Percentiles rank a stretch among this genome's conserved stretches.
These are phyloP conservation scores for Myxozyma mucilagina DNA, from an alignment of 805 yeast genomes.

Conservation along the genomic window DNA sequence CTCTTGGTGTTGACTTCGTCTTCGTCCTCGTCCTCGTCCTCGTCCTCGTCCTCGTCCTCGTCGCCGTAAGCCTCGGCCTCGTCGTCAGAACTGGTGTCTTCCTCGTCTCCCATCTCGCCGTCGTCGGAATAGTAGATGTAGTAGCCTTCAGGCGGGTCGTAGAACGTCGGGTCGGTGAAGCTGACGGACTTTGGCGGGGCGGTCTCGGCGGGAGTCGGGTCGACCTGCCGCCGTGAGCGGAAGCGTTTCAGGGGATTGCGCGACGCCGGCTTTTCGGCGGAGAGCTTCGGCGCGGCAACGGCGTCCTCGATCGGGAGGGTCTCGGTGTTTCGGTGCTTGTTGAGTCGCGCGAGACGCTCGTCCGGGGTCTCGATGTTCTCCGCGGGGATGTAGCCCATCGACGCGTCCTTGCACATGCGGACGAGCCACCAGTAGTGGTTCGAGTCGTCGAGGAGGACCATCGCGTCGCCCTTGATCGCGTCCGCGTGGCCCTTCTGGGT, in stretches of 20 bases:
- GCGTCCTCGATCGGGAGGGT: neutral
- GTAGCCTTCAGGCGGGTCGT: constrained; percentile 30
- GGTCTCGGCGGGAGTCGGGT: neutral
- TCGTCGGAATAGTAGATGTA: constrained; percentile 19
- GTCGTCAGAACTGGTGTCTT: constrained; percentile 9
- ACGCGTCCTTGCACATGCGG: constrained; percentile 54
- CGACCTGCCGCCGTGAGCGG: constrained; percentile 4
- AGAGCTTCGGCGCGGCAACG: neutral
- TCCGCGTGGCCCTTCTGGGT: constrained; percentile 92
- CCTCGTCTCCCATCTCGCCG: constrained; percentile 28
- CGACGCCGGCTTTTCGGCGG: constrained; percentile 1
- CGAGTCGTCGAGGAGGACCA: constrained; percentile 77
- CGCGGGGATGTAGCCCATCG: constrained; percentile 95
- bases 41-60: constrained; percentile 2
- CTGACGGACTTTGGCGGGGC: constrained; percentile 15
- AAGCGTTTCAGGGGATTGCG: constrained; percentile 18
- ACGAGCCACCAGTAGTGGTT: constrained; percentile 98
- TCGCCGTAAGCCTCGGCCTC: constrained; percentile 3
- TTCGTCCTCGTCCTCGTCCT: neutral
- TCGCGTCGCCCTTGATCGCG: constrained; percentile 76
- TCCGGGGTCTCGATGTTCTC: constrained; percentile 89
- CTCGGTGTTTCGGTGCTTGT: constrained; percentile 89
- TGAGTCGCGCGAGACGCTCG: constrained; percentile 86
- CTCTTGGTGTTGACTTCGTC: neutral
- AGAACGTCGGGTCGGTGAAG: constrained; percentile 21